Evolutionary conservation across 257 asterid species (phyloP).

Genomic region (Jaltomata sinuosa): DNA sequence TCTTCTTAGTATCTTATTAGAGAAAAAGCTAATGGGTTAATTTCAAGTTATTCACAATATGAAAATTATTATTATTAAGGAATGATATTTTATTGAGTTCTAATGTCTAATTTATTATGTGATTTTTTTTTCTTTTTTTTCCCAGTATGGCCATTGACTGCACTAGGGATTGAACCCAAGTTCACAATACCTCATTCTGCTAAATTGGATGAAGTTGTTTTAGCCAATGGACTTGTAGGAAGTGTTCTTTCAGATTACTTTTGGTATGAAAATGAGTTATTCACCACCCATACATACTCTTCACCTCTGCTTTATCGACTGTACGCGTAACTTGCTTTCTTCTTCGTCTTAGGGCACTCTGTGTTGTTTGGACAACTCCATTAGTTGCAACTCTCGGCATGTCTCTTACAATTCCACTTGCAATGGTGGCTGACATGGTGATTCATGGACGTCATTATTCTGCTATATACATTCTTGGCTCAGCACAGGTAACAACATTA

Average conservation of each 20-base stretch:
- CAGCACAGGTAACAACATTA: slow-evolving; percentile 60
- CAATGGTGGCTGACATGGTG: slow-evolving; percentile 95
- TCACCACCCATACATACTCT: neutral
- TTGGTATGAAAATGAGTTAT: slow-evolving; percentile 41
- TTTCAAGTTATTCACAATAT: neutral
- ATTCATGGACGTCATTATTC: slow-evolving; percentile 97
- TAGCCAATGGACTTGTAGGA: slow-evolving; percentile 87
- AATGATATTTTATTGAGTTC: neutral
- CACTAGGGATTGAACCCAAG: slow-evolving; percentile 90
- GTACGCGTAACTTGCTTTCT: neutral
- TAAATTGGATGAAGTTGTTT: slow-evolving; percentile 83
- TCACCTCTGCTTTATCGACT: neutral
- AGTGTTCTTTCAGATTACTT: slow-evolving; percentile 95
- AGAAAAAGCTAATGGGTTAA: neutral
- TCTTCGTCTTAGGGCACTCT: slow-evolving; percentile 72
- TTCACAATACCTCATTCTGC: slow-evolving; percentile 86
- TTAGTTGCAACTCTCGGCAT: slow-evolving; percentile 94
- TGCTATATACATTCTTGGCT: slow-evolving; percentile 79
- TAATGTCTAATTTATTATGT: neutral
- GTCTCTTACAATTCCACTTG: slow-evolving; percentile 98
- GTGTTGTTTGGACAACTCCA: slow-evolving; percentile 99
- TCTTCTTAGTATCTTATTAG: neutral
- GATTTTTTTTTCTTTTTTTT: slow-evolving; percentile 6
- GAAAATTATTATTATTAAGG: neutral
- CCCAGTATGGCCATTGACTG: slow-evolving; percentile 97